A percentile compares a stretch with the other conserved stretches of the same genome.
phyloP scores from a whole-genome alignment of 257 asterid genomes.

The Solanum virginianum region DNA sequence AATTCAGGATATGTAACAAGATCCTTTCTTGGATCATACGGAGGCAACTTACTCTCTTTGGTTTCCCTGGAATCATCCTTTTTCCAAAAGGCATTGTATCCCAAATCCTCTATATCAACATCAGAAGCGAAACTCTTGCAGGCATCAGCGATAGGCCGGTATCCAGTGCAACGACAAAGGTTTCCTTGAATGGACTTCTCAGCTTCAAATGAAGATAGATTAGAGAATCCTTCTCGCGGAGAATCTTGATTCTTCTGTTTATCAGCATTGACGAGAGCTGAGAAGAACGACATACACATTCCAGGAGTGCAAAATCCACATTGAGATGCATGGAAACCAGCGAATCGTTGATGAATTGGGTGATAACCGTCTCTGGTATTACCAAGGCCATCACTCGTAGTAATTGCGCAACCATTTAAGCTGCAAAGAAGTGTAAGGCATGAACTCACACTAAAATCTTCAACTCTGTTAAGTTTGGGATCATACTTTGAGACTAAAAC shows the following conservation, averaged over 20 bases:
- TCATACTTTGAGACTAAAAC: conserved; percentile 54
- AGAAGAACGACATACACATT: too few relatives aligned
- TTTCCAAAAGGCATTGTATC: conserved; percentile 48
- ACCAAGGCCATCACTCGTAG: too few relatives aligned
- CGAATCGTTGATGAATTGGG: too few relatives aligned
- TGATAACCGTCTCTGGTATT: too few relatives aligned
- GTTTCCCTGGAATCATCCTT: conserved; percentile 25
- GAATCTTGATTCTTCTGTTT: not conserved
- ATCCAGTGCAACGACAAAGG: conserved; percentile 69
- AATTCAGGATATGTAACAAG: conserved; percentile 20
- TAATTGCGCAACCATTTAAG: too few relatives aligned
- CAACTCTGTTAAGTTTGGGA: conserved; percentile 2
- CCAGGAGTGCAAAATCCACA: too few relatives aligned
- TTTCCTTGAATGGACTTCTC: conserved; percentile 57
- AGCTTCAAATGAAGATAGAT: conserved; percentile 51
- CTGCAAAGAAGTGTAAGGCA: too few relatives aligned
- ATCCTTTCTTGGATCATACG: conserved; percentile 19
- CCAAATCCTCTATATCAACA: conserved; percentile 66
- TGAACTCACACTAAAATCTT: too few relatives aligned
- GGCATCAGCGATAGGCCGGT: conserved; percentile 70
- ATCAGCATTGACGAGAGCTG: too few relatives aligned
- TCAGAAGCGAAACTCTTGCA: conserved; percentile 62
- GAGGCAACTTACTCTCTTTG: conserved; percentile 23
- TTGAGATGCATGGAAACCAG: too few relatives aligned
- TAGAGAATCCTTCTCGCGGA: conserved; percentile 31